These are phyloP conservation scores for Candida jianshihensis DNA, from an alignment of 805 yeast genomes.

Conservation along the genomic window DNA sequence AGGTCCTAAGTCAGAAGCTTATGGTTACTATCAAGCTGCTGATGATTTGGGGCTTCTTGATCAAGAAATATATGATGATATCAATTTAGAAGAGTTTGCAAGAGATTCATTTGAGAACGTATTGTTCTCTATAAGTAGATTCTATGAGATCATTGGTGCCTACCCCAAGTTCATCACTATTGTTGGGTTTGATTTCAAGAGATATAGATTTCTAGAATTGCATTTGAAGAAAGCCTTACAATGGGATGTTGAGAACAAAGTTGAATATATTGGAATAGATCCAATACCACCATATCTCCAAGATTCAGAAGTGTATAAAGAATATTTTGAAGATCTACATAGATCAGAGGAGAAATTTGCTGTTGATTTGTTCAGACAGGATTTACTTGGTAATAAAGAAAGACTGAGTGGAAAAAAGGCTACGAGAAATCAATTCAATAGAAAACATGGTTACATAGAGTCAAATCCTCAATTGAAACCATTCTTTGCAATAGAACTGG, in stretches of 20 bases:
- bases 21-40: slow-evolving; percentile 46
- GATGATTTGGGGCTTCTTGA: slow-evolving; percentile 20
- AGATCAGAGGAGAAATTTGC: slow-evolving; percentile 48
- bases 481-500: slow-evolving; percentile 6
- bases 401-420: slow-evolving; percentile 41
- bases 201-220: slow-evolving; percentile 44
- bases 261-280: slow-evolving; percentile 49
- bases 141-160: slow-evolving; percentile 34
- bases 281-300: slow-evolving; percentile 40
- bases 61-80: slow-evolving; percentile 10
- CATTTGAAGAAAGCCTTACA: slow-evolving; percentile 47
- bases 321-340: slow-evolving; percentile 42
- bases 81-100: slow-evolving; percentile 62
- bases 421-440: slow-evolving; percentile 50
- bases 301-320: slow-evolving; percentile 16
- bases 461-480: too few relatives aligned
- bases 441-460: slow-evolving; percentile 31
- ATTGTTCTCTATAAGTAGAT: slow-evolving; percentile 50
- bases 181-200: slow-evolving; percentile 72
- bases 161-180: slow-evolving; percentile 51
- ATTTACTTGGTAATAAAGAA: slow-evolving; percentile 49
- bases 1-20: slow-evolving; percentile 54
- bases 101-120: slow-evolving; percentile 78
- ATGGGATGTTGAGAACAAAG: slow-evolving; percentile 26
- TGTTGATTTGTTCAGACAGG: slow-evolving; percentile 41